Base-by-base conservation (phyloP, 1,284 basidiomycete species). In the Meira nashicola region DNA sequence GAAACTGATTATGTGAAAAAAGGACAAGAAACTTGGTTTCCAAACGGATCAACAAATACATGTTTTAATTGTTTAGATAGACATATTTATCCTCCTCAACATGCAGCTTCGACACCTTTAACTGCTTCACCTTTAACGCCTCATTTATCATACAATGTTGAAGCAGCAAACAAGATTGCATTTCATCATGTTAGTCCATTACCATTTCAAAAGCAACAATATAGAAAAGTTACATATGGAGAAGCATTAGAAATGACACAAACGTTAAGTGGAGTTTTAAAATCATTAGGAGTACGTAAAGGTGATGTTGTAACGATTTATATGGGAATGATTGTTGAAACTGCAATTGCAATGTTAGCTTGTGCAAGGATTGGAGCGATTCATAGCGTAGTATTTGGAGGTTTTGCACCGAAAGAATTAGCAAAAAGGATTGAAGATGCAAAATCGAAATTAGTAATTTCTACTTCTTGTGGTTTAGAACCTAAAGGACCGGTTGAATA, bases 361-460 rank as follows among this genome's bases (percentile, higher is more conserved):
- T 73, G 71, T 54, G 70, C 71, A 0, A 50, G 75, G 21, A 66
- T 77, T n/a, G 75, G 74, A 5, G 74, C 73, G 10, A 68, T 77
- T 12, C 72, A 77, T 41, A 74, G 72, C 39, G 75, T 77, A 38
- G 74, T 77, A 37, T 77, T 77, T 60, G 75, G 71, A 19, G 75
- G 74, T 0, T 77, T 77, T 46, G 71, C 75, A 5, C 59, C 71
- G 21, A 58, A 67, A 52, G 74, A 75, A 55, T 59, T 77, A 17
- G 69, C 71, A 0, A 75, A 77, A 51, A 60, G 74, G 10, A 75
- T 74, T 38, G 61, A 75, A 37, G 74, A 74, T 55, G 68, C 68
- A 23, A 28, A 55, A 2, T 70, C 68, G 46, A 66, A 66, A 46
- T 56, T 73, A 38, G 59, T 76, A 39, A 62, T 76, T 28, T 62